Evolutionary conservation across 2,329 filamentous ascomycete genomes (phyloP).

Genomic region (Neopestalotiopsis sp.): DNA sequence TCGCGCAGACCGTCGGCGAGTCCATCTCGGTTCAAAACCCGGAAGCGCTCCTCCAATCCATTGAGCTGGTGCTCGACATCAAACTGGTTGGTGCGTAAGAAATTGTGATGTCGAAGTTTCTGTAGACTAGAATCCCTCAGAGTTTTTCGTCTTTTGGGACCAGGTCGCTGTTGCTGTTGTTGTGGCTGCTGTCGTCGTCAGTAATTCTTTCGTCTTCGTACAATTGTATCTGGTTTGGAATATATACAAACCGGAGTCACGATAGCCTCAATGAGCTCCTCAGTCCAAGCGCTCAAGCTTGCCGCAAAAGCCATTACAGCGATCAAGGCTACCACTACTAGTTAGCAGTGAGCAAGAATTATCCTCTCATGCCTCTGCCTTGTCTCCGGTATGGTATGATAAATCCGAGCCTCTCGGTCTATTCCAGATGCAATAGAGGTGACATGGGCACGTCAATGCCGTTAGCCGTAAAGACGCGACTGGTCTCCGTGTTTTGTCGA

Average conservation of each 20-base stretch:
- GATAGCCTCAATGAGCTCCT: conserved; percentile 72
- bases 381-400: background rate
- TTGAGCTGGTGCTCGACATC: conserved; percentile 68
- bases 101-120: conserved; percentile 58
- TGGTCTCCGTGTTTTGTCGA: background rate
- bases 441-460: background rate
- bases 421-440: background rate
- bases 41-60: conserved; percentile 86
- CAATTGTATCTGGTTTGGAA: conserved; percentile 3
- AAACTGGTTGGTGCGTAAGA: conserved; percentile 76
- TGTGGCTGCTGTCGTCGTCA: conserved; percentile 36
- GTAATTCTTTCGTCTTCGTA: background rate
- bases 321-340: background rate
- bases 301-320: conserved; percentile 72
- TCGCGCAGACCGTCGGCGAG: conserved; percentile 72
- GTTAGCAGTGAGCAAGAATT: background rate
- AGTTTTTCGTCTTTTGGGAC: conserved; percentile 41
- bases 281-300: conserved; percentile 66
- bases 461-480: conserved; percentile 5
- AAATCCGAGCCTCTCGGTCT: background rate
- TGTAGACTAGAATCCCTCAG: conserved; percentile 56
- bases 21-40: conserved; percentile 77
- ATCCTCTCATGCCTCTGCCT: background rate
- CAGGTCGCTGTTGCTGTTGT: conserved; percentile 32
- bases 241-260: conserved; percentile 56